phyloP scores from a whole-genome alignment of 2,329 filamentous ascomycete genomes.

The Emydomyces testavorans region DNA sequence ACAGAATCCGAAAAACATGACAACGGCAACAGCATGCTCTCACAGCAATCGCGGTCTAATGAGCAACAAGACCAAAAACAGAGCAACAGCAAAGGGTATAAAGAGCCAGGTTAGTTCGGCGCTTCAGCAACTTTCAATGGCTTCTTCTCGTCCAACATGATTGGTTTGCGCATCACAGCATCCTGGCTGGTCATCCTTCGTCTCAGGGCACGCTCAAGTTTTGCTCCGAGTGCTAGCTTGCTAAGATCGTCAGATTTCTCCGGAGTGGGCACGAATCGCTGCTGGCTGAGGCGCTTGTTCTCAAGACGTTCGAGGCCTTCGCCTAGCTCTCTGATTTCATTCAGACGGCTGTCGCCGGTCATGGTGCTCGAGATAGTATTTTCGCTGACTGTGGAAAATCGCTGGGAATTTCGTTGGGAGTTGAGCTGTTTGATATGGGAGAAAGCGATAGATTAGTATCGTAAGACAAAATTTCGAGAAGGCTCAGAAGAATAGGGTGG shows the following conservation, averaged over 20 bases:
- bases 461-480: not conserved
- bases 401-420: conserved; percentile 41
- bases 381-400: conserved; percentile 44
- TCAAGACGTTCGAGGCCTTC: conserved; percentile 75
- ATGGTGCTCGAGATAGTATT: conserved; percentile 32
- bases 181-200: conserved; percentile 82
- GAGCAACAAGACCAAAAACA: not conserved
- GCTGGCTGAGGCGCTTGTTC: conserved; percentile 71
- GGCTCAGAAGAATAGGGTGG: conserved; percentile 15
- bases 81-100: conserved; percentile 1
- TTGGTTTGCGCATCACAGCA: conserved; percentile 60
- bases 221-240: conserved; percentile 79
- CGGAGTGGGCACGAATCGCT: conserved; percentile 66
- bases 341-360: conserved; percentile 42
- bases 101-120: conserved; percentile 4
- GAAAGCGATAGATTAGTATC: not conserved
- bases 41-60: not conserved
- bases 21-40: too few relatives aligned
- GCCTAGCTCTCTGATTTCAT: conserved; percentile 64
- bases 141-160: conserved; percentile 31
- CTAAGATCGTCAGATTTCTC: conserved; percentile 72
- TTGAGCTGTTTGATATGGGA: conserved; percentile 23
- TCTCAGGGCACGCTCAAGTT: conserved; percentile 76
- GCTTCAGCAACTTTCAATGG: conserved; percentile 15
- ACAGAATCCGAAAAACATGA: not conserved